Evolutionary conservation across 805 yeast genomes (phyloP).

Genomic region (Candida sphagnicola): DNA sequence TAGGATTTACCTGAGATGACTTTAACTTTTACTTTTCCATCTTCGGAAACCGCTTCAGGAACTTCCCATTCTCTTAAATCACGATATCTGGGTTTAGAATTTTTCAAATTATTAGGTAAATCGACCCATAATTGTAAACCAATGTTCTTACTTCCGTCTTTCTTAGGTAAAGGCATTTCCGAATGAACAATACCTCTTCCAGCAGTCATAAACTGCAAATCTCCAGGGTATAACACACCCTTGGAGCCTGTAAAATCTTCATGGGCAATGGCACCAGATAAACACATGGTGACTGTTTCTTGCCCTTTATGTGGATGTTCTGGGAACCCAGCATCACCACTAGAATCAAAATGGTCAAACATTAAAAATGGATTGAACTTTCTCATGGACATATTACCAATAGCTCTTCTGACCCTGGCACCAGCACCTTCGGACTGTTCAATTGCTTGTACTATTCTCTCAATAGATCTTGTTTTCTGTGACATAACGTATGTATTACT

Average conservation of each 20-base stretch:
- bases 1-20: conserved; percentile 77
- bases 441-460: conserved; percentile 41
- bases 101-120: conserved; percentile 60
- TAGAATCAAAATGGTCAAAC: conserved; percentile 70
- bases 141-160: conserved; percentile 44
- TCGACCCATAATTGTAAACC: conserved; percentile 92
- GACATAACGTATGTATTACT: conserved; percentile 4
- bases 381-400: conserved; percentile 64
- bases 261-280: conserved; percentile 36
- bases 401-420: conserved; percentile 78
- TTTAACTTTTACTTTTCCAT: conserved; percentile 55
- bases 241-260: conserved; percentile 80
- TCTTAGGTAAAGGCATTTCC: conserved; percentile 71
- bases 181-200: conserved; percentile 84
- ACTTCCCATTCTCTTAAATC: conserved; percentile 68
- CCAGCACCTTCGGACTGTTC: conserved; percentile 86
- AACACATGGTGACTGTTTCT: conserved; percentile 32
- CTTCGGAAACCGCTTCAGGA: conserved; percentile 64
- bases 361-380: conserved; percentile 79
- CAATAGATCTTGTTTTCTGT: conserved; percentile 25
- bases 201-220: conserved; percentile 91
- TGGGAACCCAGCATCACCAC: conserved; percentile 59
- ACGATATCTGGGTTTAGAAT: conserved; percentile 70
- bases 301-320: conserved; percentile 40
- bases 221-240: conserved; percentile 77